Base-by-base conservation (phyloP, 176 grass and related monocot species). In the Olyra latifolia region DNA sequence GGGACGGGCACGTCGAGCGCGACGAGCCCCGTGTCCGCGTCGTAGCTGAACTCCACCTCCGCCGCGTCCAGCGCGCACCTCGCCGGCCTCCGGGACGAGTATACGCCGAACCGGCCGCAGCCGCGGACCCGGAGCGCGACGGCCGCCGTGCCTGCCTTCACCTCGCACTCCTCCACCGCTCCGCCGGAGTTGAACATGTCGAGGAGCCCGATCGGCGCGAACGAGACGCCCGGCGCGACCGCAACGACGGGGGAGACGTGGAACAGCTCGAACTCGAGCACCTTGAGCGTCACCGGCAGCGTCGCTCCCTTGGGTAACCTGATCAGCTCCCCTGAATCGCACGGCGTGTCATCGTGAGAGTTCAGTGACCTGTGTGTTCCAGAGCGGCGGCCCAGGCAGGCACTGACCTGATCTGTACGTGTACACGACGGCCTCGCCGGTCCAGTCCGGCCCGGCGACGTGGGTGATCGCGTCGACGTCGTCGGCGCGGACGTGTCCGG, bases 211-310 rank as follows among this genome's bases (percentile, higher is more conserved):
- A 91, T 88, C 2, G 82, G 85, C 4, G 85, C 72, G 57, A 88
- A 81, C 16, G 48, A 74, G 9, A 88, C 79, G 56, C 69, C 86
- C 5, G 77, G 68, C 8, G 66, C 55, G 2, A 81, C 69, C 16
- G 3, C 59, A 78, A 16, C 80, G 20, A 92, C 56, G 24, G 89
- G 87, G 38, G 30, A 77, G 38, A 91, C 46, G 53, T 92, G 87
- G 77, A 95, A 89, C 24, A 91, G 66, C 84, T 94, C 89, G 80
- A 81, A 95, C 79, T 91, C 92, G 0, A 91, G 86, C 52, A 80
- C 89, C 88, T 77, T 85, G 54, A 91, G 84, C 48, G 89, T 95
- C 20, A 95, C 83, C 14, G 92, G 83, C 54, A 95, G 75, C 17
- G 81, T 83, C 2, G 87, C 87, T 29, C 72, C 89, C n/a, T 43